Evolutionary conservation across 2,329 filamentous ascomycete species (phyloP), one percentile per base, ranked within the genome.

Genomic region (Colletotrichum lindemuthianum): DNA sequence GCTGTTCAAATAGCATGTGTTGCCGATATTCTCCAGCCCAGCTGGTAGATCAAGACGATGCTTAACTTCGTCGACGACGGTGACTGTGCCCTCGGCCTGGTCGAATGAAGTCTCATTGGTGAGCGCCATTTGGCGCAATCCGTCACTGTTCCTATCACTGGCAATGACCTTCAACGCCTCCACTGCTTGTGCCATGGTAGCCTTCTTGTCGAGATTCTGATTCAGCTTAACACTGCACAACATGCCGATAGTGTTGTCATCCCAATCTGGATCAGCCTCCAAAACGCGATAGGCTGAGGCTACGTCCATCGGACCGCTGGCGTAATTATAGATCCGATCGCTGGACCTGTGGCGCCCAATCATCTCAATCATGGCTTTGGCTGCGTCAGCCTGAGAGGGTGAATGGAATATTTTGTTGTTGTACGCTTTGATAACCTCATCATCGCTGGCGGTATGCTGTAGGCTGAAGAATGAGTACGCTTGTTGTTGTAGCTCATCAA

Each of bases 1-100:
- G 77, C 95, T 98, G 81, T 99, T 99, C 59, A 99, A 84, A 72
- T 99, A 99, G 76, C 96, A 99, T 0, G 96, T 99, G 72, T 99
- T 99, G 64, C 96, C 94, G 61, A 98, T 97, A 70, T 98, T 99
- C 68, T 89, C 86, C 6, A 98, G 84, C 0, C 96, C 96, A 24
- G 97, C 92, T 0, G 96, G 96, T 76, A 92, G 88, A 59, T 81
- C 72, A 12, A 73, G 72, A 3, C 71, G 59, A 48, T 66, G 52
- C 32, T 64, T 65, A 33, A 65, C 52, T 37, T 50, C 47, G 10
- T 69, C 61, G 2, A 66, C 32, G 41, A 33, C 41, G 10, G 13
- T 49, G 12, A n/a, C 43, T 15, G 43, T 16, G 43, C 24, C n/a
- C 15, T 16, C 43, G 9, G 47, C 24, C 24, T 24, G 24, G 24